Base-by-base conservation (phyloP, 108 stramenopile genomes). In the Nannochloropsis gaditana region DNA sequence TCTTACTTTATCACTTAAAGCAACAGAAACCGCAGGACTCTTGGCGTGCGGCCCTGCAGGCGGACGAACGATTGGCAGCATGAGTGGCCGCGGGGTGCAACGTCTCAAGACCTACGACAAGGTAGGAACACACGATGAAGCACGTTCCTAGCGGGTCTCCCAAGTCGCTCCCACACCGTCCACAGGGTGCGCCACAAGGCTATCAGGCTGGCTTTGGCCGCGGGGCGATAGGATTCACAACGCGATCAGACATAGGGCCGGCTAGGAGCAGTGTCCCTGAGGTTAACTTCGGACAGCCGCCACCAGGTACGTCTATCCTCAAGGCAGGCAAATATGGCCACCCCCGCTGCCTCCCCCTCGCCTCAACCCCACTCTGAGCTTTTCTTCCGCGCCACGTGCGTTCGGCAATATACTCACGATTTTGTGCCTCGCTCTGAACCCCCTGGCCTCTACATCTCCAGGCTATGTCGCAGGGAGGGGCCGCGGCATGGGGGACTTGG, bases 181-280 rank as follows among this genome's bases (percentile, higher is more conserved):
- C 59, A 73, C 59, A 73, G 59, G 59, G 59, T n/a, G 59, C 59
- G 59, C 59, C 59, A n/a, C 15, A 15, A n/a, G 59, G 59, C 80
- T 99, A 99, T 91, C 92, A 98, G 43, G 93, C 99, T 42, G 97
- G 99, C 43, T 89, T 96, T 9, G 99, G 98, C 9, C 95, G 97
- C 43, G 98, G 99, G 43, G 98, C 97, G 43, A 92, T 96, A 41
- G 98, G 97, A 9, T 99, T 99, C 92, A 96, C 96, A 17, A 99
- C 98, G 3, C 94, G 96, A 5, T 91, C 93, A 45, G 98, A 99
- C 88, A 94, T 98, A 73, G 97, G 97, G 8, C 92, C 95, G 5
- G 94, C 94, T 43, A 43, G 90, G 43, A 50, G 87, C 41, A 83
- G 85, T 43, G 41, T 87, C 45, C 79, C 83, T 21, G 84, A 84